These are phyloP conservation scores for Volvariella volvacea DNA, from an alignment of 1,284 basidiomycete genomes.

Conservation along the genomic window DNA sequence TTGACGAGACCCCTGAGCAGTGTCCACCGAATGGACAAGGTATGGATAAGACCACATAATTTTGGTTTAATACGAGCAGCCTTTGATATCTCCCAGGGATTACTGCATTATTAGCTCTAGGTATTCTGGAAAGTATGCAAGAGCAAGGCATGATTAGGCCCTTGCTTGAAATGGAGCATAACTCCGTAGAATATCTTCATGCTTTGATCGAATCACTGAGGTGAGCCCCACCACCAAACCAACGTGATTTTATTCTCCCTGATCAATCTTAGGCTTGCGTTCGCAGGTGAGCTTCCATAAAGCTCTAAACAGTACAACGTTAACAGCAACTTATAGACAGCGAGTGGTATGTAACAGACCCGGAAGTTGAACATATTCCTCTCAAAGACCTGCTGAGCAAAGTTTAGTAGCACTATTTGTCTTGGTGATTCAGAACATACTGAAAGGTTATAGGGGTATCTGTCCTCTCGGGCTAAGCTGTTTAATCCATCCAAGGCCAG, in stretches of 20 bases:
- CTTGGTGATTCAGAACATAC: no score
- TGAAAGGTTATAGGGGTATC: slow-evolving; percentile 60
- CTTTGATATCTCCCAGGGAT: slow-evolving; percentile 40
- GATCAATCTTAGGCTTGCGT: slow-evolving; percentile 51
- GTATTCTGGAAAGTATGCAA: slow-evolving; percentile 86
- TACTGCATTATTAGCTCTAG: slow-evolving; percentile 88
- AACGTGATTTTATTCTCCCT: neutral
- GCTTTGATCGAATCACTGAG: slow-evolving; percentile 78
- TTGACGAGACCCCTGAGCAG: slow-evolving; percentile 28
- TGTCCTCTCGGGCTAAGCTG: slow-evolving; percentile 71
- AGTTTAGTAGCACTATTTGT: slow-evolving; percentile 28
- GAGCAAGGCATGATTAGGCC: slow-evolving; percentile 64
- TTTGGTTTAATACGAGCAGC: neutral
- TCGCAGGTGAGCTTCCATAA: slow-evolving; percentile 48
- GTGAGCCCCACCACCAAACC: slow-evolving; percentile 28
- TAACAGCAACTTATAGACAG: slow-evolving; percentile 47
- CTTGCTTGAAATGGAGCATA: slow-evolving; percentile 78
- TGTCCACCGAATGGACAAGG: slow-evolving; percentile 96
- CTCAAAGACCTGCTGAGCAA: slow-evolving; percentile 77
- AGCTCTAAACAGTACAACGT: slow-evolving; percentile 1
- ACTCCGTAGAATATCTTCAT: slow-evolving; percentile 85
- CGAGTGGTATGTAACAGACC: slow-evolving; percentile 86
- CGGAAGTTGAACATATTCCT: slow-evolving; percentile 67
- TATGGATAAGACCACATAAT: slow-evolving; percentile 10
- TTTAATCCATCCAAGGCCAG: slow-evolving; percentile 69